Evolutionary conservation across 352 stramenopile species (phyloP).

Genomic region (Globisporangium emineosum): DNA sequence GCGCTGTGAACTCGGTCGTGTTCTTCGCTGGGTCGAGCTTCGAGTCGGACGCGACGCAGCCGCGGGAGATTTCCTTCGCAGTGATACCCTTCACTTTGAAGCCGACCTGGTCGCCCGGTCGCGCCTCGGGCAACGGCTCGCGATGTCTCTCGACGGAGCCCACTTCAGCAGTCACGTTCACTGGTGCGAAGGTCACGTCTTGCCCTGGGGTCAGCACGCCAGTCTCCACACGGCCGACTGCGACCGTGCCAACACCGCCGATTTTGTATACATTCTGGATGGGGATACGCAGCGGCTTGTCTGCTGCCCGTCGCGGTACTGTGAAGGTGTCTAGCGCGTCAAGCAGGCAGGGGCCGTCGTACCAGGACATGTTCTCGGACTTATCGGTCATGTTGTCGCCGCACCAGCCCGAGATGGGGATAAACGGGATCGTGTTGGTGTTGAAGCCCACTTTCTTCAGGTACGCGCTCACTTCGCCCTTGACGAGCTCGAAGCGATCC

Average conservation of each 20-base stretch:
- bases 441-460: slow-evolving; percentile 98
- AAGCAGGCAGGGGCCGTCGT: slow-evolving; percentile 91
- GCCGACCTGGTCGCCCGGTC: slow-evolving; percentile 95
- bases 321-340: slow-evolving; percentile 91
- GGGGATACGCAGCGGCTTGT: slow-evolving; percentile 96
- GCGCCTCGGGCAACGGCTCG: slow-evolving; percentile 88
- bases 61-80: slow-evolving; percentile 93
- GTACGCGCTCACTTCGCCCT: slow-evolving; percentile 88
- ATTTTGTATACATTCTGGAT: slow-evolving; percentile 99
- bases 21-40: slow-evolving; percentile 90
- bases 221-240: slow-evolving; percentile 96
- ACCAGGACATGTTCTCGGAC: slow-evolving; percentile 96
- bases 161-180: slow-evolving; percentile 84
- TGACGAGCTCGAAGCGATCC: slow-evolving; percentile 94
- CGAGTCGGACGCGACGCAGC: slow-evolving; percentile 92
- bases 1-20: slow-evolving; percentile 90
- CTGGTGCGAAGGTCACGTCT: slow-evolving; percentile 88
- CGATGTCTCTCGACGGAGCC: slow-evolving; percentile 98
- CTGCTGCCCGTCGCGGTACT: slow-evolving; percentile 86
- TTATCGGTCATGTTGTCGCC: slow-evolving; percentile 97
- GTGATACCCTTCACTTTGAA: slow-evolving; percentile 98
- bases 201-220: slow-evolving; percentile 95
- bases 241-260: slow-evolving; percentile 94
- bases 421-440: slow-evolving; percentile 92
- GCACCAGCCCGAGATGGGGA: slow-evolving; percentile 96